These are phyloP conservation scores for Jasminum sambac DNA, from an alignment of 257 asterid genomes.

Conservation along the genomic window DNA sequence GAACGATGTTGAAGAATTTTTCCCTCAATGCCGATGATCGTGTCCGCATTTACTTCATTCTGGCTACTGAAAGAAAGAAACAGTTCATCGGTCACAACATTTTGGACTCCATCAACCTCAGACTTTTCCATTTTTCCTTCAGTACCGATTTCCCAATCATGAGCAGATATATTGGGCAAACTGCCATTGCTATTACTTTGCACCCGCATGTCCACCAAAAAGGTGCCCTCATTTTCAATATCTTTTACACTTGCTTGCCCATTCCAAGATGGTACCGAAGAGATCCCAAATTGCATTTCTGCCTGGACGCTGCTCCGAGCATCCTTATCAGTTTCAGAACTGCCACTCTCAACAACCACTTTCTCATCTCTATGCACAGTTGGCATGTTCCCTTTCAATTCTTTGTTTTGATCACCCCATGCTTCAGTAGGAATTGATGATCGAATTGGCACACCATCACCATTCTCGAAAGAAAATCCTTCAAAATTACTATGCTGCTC, in stretches of 20 bases:
- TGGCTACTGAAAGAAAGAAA: conserved; percentile 38
- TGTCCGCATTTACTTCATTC: conserved; percentile 31
- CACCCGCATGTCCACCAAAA: conserved; percentile 19
- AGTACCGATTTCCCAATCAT: conserved; percentile 29
- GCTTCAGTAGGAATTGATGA: conserved; percentile 24
- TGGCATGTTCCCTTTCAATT: conserved; percentile 26
- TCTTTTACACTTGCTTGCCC: conserved; percentile 28
- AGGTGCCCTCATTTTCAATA: conserved; percentile 26
- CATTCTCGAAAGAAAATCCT: conserved; percentile 24
- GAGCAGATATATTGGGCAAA: conserved; percentile 28
- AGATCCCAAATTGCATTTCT: conserved; percentile 29
- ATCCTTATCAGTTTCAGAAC: conserved; percentile 33
- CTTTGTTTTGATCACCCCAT: conserved; percentile 30
- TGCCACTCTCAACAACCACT: conserved; percentile 25
- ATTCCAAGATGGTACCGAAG: conserved; percentile 41
- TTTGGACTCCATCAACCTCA: conserved; percentile 31
- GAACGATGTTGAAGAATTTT: conserved; percentile 42
- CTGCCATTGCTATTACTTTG: conserved; percentile 19
- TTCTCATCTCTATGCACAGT: conserved; percentile 29
- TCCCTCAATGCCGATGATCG: conserved; percentile 33
- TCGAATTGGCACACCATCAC: conserved; percentile 22
- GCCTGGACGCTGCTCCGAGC: conserved; percentile 26
- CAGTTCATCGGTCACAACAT: conserved; percentile 25
- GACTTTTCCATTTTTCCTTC: conserved; percentile 30
- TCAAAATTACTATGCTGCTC: conserved; percentile 30